Evolutionary conservation across 805 yeast species (phyloP).

Genomic region (Saccharomycopsis schoenii): DNA sequence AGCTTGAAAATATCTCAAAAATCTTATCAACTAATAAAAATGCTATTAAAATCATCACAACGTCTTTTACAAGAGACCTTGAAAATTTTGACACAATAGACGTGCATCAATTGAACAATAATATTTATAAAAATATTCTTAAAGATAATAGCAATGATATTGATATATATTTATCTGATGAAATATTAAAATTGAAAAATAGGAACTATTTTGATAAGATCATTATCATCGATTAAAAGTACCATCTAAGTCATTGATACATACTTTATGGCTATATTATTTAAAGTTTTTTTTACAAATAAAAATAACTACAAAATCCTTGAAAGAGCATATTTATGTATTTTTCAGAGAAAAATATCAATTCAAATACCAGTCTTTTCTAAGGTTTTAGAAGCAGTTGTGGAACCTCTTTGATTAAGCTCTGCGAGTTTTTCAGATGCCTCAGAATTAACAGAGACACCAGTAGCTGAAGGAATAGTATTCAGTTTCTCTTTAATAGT

Average conservation of each 20-base stretch:
- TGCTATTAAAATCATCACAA: not conserved
- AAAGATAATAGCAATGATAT: not conserved
- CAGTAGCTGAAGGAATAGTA: conserved; percentile 7
- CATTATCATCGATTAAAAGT: not conserved
- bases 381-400: conserved; percentile 7
- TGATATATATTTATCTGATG: not conserved
- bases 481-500: not conserved
- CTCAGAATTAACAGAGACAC: conserved; percentile 5
- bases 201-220: not conserved
- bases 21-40: not conserved
- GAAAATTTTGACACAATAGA: not conserved
- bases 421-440: not conserved
- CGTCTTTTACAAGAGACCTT: not conserved
- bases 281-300: not conserved
- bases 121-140: not conserved
- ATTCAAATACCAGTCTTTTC: not conserved
- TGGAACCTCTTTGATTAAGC: conserved; percentile 6
- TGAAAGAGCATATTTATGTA: no score
- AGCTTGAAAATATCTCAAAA: not conserved
- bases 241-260: not conserved
- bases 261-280: not conserved
- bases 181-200: not conserved
- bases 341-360: no score
- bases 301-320: no score
- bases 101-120: not conserved